Evolutionary conservation across 2,329 filamentous ascomycete species (phyloP), one percentile per base, ranked within the genome.

Genomic region (Colletotrichum cereale): DNA sequence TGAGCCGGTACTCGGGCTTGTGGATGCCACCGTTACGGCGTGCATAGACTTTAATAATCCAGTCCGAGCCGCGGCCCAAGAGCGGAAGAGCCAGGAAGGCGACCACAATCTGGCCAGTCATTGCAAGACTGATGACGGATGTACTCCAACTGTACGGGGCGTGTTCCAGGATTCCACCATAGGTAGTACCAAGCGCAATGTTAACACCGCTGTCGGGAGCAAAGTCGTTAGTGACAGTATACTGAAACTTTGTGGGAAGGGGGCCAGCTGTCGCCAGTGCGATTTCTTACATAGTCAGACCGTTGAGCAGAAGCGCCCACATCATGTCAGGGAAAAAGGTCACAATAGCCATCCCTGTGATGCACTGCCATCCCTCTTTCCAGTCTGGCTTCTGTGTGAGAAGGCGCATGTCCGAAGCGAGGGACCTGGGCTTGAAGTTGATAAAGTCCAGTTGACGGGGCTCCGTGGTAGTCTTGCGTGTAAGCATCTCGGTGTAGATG

Each of bases 111-210:
- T 84, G 82, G 0, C 82, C 82, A 7, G 77, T 77, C 70, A 82
- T 82, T 38, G 81, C 79, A 73, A 83, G 84, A 62, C 77, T 78
- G 3, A 79, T 75, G 14, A 75, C 78, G 24, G 74, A 76, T 3
- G 79, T 73, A 2, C 79, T 77, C 80, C 81, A 84, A 70, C 78
- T 79, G 73, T 84, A 84, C 0, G 80, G 80, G 0, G 79, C 66
- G 2, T 73, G 73, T 4, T 78, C 76, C 24, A 84, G 62, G 44
- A 84, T 80, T 40, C 66, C 77, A 26, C 80, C 78, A 68, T 84
- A 85, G 0, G 82, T 84, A 1, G 82, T 83, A 8, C 79, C 80
- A 24, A 84, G 80, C n/a, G 81, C 82, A 29, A 85, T 80, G 68
- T 84, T 84, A 58, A 80, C 78, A 1, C 83, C 83, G 3, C 66